Conservation (phyloP, 805 yeast genomes). For the Jamesozyma gamospora region DNA sequence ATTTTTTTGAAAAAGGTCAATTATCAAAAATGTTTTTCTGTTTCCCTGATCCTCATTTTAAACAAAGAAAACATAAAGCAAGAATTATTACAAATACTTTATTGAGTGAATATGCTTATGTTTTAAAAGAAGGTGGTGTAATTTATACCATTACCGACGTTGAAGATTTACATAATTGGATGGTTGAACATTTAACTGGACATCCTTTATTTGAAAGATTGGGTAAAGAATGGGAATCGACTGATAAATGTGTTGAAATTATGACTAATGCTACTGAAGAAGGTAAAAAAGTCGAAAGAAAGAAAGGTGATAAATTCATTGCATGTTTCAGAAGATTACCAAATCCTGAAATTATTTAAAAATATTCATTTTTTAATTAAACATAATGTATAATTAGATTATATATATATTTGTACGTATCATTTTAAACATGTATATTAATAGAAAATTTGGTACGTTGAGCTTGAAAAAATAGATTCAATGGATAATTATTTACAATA, state of each 20-base stretch:
- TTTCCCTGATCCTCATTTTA: conserved; percentile 99
- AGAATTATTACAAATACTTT: conserved; percentile 87
- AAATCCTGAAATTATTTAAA: conserved; percentile 34
- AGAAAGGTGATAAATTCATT: conserved; percentile 74
- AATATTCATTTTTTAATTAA: not conserved
- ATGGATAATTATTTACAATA: no score
- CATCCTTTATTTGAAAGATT: conserved; percentile 88
- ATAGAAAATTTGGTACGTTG: no score
- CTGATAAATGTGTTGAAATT: conserved; percentile 71
- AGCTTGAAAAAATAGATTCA: no score
- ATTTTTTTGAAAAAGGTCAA: conserved; percentile 78
- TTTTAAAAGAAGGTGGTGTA: conserved; percentile 75
- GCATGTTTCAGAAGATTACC: conserved; percentile 80
- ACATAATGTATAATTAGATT: no score
- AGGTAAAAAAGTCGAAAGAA: conserved; percentile 91
- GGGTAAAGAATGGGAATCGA: conserved; percentile 63
- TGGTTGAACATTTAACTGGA: conserved; percentile 81
- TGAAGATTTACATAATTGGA: conserved; percentile 87
- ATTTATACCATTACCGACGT: conserved; percentile 95
- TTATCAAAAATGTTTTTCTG: conserved; percentile 90
- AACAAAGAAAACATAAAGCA: conserved; percentile 94
- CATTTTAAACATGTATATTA: no score
- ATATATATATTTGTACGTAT: no score
- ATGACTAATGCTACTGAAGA: conserved; percentile 96
- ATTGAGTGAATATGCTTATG: conserved; percentile 86